A percentile compares a stretch with the other conserved stretches of the same genome.
Conservation (phyloP, 202 grass and related monocot species). For the Panicum hallii region DNA sequence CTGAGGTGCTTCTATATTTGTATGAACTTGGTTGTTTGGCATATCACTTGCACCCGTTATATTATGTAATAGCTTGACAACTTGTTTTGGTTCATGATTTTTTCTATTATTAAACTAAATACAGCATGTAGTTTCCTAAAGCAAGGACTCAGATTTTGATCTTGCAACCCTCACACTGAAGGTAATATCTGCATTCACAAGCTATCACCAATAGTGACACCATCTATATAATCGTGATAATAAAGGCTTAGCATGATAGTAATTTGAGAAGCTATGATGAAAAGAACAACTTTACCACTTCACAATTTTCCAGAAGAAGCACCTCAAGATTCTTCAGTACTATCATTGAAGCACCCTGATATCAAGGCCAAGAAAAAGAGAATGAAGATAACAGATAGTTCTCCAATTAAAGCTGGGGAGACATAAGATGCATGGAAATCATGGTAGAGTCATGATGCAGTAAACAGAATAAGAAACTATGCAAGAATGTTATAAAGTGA, state of each 20-base stretch:
- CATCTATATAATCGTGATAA: conserved; percentile 4
- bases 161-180: not conserved
- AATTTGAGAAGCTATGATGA: conserved; percentile 5
- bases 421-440: conserved; percentile 1
- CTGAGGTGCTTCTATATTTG: not conserved
- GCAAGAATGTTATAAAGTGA: conserved; percentile 7
- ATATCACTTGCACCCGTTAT: not conserved
- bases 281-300: conserved; percentile 64
- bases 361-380: conserved; percentile 33
- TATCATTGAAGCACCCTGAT: conserved; percentile 72
- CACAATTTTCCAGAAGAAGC: conserved; percentile 82
- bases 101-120: not conserved
- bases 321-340: conserved; percentile 78
- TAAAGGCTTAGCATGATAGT: not conserved
- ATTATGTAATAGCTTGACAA: not conserved
- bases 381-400: not conserved
- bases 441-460: not conserved
- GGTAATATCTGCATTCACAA: conserved; percentile 9
- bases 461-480: conserved; percentile 3
- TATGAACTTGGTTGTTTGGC: not conserved
- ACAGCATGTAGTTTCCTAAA: not conserved
- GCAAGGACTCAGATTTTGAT: not conserved
- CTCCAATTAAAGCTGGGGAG: not conserved
- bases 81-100: too few relatives aligned
- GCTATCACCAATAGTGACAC: not conserved